Percentiles rank a stretch among this genome's conserved stretches.
Evolutionary conservation across 352 stramenopile genomes (phyloP).

Genomic region (Phytopythium helicoides): DNA sequence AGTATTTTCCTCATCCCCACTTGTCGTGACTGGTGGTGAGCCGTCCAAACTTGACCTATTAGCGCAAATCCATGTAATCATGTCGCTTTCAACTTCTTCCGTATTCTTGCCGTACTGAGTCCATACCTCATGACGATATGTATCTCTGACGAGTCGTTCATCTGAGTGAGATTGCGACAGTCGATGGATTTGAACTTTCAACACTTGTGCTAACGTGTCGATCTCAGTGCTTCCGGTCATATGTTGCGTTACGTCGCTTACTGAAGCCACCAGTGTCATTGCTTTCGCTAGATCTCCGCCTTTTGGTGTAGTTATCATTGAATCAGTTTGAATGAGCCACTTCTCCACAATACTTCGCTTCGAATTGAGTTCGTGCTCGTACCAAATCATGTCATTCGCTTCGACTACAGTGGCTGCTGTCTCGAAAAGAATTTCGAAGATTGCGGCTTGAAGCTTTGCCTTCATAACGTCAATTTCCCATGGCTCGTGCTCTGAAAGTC

Average conservation of each 20-base stretch:
- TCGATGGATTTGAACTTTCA: conserved; percentile 41
- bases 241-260: conserved; percentile 12
- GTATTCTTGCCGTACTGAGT: conserved; percentile 40
- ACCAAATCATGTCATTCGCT: conserved; percentile 70
- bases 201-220: conserved; percentile 17
- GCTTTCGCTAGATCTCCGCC: conserved; percentile 24
- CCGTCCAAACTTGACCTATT: neutral
- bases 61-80: conserved; percentile 46
- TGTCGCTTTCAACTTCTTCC: neutral
- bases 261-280: conserved; percentile 23
- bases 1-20: too few relatives aligned
- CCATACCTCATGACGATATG: conserved; percentile 35
- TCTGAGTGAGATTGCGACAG: conserved; percentile 37
- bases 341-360: conserved; percentile 60
- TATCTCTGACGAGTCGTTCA: conserved; percentile 13
- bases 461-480: conserved; percentile 29
- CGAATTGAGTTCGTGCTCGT: conserved; percentile 41
- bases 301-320: conserved; percentile 6
- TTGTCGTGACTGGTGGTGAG: too few relatives aligned
- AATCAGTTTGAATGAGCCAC: conserved; percentile 57
- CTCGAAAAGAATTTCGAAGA: conserved; percentile 33
- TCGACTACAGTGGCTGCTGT: conserved; percentile 21
- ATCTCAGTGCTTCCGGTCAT: conserved; percentile 16
- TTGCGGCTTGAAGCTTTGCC: conserved; percentile 35
- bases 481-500: neutral